phyloP scores from a whole-genome alignment of 2,329 filamentous ascomycete genomes.

The Cercospora sp. region DNA sequence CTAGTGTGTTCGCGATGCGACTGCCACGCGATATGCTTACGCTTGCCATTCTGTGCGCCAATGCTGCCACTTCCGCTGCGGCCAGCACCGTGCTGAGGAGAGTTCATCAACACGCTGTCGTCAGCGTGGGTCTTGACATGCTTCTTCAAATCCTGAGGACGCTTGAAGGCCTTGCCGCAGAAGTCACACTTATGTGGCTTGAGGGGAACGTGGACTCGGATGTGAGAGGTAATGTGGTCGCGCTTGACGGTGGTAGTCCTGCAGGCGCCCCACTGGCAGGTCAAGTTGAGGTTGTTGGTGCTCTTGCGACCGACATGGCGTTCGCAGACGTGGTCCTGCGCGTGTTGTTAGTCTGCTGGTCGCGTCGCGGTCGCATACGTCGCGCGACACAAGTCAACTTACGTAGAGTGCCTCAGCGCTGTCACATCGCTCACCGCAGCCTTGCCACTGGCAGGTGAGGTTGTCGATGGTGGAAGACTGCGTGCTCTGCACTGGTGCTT shows the following conservation, averaged over 20 bases:
- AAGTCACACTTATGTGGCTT: constrained; percentile 99
- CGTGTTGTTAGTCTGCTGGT: constrained; percentile 8
- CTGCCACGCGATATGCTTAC: constrained; percentile 35
- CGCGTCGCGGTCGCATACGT: neutral
- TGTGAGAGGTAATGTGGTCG: constrained; percentile 98
- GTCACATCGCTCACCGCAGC: constrained; percentile 60
- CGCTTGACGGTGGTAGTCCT: constrained; percentile 97
- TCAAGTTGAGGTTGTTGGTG: constrained; percentile 97
- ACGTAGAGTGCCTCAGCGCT: constrained; percentile 64
- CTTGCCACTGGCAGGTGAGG: constrained; percentile 61
- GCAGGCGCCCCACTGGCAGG: constrained; percentile 95
- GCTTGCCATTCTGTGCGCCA: constrained; percentile 41
- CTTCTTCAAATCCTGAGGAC: constrained; percentile 98
- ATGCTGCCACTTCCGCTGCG: constrained; percentile 33
- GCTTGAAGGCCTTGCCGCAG: constrained; percentile 98
- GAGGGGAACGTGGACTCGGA: constrained; percentile 95
- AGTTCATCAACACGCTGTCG: constrained; percentile 74
- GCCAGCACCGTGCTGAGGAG: constrained; percentile 55
- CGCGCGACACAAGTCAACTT: constrained; percentile 35
- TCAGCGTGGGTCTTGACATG: constrained; percentile 99
- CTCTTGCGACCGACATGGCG: constrained; percentile 98
- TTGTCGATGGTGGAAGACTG: constrained; percentile 45
- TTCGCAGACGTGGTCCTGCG: constrained; percentile 94
- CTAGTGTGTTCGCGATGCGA: neutral
- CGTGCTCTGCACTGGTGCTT: constrained; percentile 31